Evolutionary conservation across 1,284 basidiomycete species (phyloP).

Genomic region (Ceratobasidium sp.): DNA sequence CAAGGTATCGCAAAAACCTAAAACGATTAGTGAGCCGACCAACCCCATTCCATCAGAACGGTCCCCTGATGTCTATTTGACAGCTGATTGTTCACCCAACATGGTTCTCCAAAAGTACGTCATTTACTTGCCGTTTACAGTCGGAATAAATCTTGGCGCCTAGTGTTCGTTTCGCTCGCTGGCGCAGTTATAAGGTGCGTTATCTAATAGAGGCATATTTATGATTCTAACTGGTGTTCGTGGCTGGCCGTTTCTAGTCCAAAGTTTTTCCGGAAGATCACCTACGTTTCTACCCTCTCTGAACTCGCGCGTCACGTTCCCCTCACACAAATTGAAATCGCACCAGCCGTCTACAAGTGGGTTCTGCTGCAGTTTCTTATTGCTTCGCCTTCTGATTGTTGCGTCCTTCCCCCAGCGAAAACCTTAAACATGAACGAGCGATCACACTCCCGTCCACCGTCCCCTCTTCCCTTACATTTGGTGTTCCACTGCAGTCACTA

Average conservation of each 20-base stretch:
- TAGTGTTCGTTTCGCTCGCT: conserved; percentile 87
- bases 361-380: conserved; percentile 49
- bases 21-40: conserved; percentile 74
- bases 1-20: conserved; percentile 82
- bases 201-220: not conserved
- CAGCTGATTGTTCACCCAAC: conserved; percentile 88
- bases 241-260: conserved; percentile 63
- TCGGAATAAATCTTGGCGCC: conserved; percentile 1
- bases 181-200: conserved; percentile 83
- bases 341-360: conserved; percentile 83
- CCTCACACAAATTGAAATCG: conserved; percentile 86
- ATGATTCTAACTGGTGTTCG: not conserved
- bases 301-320: conserved; percentile 81
- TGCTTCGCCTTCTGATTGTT: not conserved
- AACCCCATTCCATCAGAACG: conserved; percentile 4
- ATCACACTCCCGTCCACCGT: conserved; percentile 73
- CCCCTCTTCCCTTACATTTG: conserved; percentile 73
- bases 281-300: conserved; percentile 79
- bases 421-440: conserved; percentile 75
- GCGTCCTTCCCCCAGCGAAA: conserved; percentile 66
- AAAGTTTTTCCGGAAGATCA: conserved; percentile 88
- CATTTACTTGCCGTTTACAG: not conserved
- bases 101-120: conserved; percentile 86
- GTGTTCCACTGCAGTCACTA: conserved; percentile 80
- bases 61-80: conserved; percentile 31